phyloP scores from a whole-genome alignment of 176 grass and related monocot species.

The Carex kokanica region DNA sequence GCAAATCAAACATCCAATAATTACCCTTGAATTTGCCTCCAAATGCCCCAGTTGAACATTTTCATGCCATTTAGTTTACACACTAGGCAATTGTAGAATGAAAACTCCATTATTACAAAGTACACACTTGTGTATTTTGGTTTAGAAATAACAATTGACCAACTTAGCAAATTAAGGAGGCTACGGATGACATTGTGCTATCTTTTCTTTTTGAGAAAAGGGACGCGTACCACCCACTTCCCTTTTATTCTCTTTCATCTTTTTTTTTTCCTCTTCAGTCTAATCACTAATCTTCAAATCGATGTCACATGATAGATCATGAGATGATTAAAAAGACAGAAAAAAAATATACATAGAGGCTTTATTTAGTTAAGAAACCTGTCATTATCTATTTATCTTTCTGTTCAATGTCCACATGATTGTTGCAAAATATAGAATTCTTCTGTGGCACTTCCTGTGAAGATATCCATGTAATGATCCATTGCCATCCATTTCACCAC shows the following conservation, averaged over 20 bases:
- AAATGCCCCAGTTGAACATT: neutral
- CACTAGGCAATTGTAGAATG: no score
- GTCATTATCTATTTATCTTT: neutral
- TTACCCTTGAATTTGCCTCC: neutral
- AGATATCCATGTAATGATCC: neutral
- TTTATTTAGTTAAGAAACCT: neutral
- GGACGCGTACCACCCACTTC: neutral
- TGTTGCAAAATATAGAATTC: neutral
- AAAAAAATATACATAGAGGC: neutral
- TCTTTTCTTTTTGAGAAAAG: neutral
- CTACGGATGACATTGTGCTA: neutral
- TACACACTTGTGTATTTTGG: neutral
- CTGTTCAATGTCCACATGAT: neutral
- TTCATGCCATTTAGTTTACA: neutral
- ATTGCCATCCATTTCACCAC: neutral
- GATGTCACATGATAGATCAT: neutral
- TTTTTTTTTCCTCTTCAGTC: neutral
- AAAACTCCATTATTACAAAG: no score
- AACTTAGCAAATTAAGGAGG: neutral
- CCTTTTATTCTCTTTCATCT: neutral
- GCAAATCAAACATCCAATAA: neutral
- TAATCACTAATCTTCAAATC: neutral
- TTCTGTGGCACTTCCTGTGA: neutral
- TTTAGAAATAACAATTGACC: neutral
- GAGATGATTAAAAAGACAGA: neutral